A percentile compares a stretch with the other conserved stretches of the same genome.
Evolutionary conservation across 495 filamentous ascomycete genomes (phyloP).

Genomic region (Penicillium canescens): DNA sequence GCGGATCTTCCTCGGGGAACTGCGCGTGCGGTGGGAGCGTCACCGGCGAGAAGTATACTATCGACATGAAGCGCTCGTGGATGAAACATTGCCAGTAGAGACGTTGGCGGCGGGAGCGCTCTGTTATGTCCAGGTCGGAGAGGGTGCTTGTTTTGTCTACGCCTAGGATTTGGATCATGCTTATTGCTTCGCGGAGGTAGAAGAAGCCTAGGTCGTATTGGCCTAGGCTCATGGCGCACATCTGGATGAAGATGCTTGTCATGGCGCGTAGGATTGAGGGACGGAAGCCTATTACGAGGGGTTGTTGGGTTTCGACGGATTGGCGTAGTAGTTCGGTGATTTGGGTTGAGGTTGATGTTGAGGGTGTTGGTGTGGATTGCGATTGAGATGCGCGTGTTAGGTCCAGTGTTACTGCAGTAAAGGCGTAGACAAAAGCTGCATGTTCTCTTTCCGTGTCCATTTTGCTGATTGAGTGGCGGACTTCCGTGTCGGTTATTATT

Average conservation of each 20-base stretch:
- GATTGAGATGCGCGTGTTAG: constrained; percentile 13
- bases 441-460: constrained; percentile 21
- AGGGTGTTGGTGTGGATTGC: constrained; percentile 1
- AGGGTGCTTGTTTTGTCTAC: constrained; percentile 18
- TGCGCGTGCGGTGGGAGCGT: constrained; percentile 16
- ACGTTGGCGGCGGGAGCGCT: constrained; percentile 27
- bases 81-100: constrained; percentile 36
- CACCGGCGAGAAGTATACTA: constrained; percentile 23
- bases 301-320: constrained; percentile 24
- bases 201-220: constrained; percentile 29
- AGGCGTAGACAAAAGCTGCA: constrained; percentile 27
- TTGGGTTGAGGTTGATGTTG: constrained; percentile 9
- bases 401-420: constrained; percentile 29
- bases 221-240: constrained; percentile 26
- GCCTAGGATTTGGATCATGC: constrained; percentile 26
- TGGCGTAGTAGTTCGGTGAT: constrained; percentile 21
- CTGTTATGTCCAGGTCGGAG: constrained; percentile 10
- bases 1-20: constrained; percentile 26
- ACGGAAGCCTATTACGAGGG: constrained; percentile 17
- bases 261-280: constrained; percentile 21
- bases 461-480: constrained; percentile 19
- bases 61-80: constrained; percentile 32
- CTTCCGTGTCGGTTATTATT: constrained; percentile 21
- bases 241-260: constrained; percentile 25
- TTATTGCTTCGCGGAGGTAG: constrained; percentile 33